Evolutionary conservation across 73 alveolate genomes (phyloP).

Genomic region (Tetrahymena elliotti): DNA sequence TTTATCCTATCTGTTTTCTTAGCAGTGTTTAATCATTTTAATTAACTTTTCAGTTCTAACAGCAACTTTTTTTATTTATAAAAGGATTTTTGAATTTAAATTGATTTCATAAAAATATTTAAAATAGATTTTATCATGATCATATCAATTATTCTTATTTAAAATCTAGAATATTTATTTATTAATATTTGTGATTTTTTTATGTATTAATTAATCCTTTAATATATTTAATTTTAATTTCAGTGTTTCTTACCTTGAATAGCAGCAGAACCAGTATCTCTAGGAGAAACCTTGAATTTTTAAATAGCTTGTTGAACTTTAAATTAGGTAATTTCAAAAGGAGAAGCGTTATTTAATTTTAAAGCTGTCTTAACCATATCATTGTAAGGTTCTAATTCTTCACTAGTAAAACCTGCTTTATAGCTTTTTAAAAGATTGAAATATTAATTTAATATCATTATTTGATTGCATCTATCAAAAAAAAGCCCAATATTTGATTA

Average conservation of each 20-base stretch:
- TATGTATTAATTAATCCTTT: neutral
- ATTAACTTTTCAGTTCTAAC: neutral
- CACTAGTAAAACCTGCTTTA: neutral
- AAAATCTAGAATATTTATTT: no score
- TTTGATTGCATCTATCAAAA: neutral
- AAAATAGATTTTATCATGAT: no score
- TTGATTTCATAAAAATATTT: no score
- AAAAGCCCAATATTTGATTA: neutral
- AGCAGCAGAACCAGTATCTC: conserved; percentile 1
- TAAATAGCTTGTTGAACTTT: neutral
- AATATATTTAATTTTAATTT: neutral
- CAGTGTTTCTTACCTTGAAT: neutral
- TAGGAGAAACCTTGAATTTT: neutral
- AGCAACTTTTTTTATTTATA: no score
- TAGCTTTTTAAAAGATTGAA: neutral
- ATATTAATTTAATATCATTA: neutral
- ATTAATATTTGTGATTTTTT: neutral
- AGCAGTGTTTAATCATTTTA: neutral
- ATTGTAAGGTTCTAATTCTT: neutral
- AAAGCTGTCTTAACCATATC: neutral
- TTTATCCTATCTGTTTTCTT: neutral
- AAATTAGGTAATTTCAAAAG: neutral
- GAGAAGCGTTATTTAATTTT: neutral
- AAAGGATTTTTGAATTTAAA: no score
- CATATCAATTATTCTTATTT: no score